Evolutionary conservation across 495 filamentous ascomycete species (phyloP).

Genomic region (Cenococcum geophilum): DNA sequence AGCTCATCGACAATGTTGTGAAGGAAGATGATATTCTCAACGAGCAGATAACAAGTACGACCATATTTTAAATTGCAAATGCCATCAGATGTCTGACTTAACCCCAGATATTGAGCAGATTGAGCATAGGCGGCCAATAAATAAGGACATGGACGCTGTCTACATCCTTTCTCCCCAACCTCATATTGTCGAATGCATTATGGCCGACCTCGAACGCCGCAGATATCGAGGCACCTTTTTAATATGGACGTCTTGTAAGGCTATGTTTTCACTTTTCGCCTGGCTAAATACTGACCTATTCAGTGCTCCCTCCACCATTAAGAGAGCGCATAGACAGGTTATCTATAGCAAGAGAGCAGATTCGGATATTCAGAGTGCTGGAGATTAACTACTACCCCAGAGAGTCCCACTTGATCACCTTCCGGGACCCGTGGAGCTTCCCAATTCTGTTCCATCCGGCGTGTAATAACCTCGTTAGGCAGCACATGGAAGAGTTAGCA

Average conservation of each 20-base stretch:
- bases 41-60: slow-evolving; percentile 82
- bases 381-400: slow-evolving; percentile 83
- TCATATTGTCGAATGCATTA: slow-evolving; percentile 84
- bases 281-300: slow-evolving; percentile 3
- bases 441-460: slow-evolving; percentile 84
- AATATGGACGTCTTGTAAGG: slow-evolving; percentile 77
- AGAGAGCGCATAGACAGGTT: slow-evolving; percentile 54
- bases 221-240: slow-evolving; percentile 69
- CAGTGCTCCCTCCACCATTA: slow-evolving; percentile 51
- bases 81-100: slow-evolving; percentile 21
- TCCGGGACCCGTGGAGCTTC: slow-evolving; percentile 91
- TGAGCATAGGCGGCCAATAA: slow-evolving; percentile 70
- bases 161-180: slow-evolving; percentile 81
- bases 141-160: slow-evolving; percentile 84
- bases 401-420: slow-evolving; percentile 86
- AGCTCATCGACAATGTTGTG: slow-evolving; percentile 77
- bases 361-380: slow-evolving; percentile 65
- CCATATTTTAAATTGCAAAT: not conserved
- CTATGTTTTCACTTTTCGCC: not conserved
- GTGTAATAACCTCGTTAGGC: slow-evolving; percentile 74
- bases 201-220: slow-evolving; percentile 80
- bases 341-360: slow-evolving; percentile 59
- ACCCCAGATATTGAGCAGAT: slow-evolving; percentile 80
- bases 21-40: slow-evolving; percentile 95
- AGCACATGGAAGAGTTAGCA: slow-evolving; percentile 74